Percentiles rank a stretch among this genome's conserved stretches.
Evolutionary conservation across 345 rosid genomes (phyloP).

Genomic region (Bruguiera parviflora): DNA sequence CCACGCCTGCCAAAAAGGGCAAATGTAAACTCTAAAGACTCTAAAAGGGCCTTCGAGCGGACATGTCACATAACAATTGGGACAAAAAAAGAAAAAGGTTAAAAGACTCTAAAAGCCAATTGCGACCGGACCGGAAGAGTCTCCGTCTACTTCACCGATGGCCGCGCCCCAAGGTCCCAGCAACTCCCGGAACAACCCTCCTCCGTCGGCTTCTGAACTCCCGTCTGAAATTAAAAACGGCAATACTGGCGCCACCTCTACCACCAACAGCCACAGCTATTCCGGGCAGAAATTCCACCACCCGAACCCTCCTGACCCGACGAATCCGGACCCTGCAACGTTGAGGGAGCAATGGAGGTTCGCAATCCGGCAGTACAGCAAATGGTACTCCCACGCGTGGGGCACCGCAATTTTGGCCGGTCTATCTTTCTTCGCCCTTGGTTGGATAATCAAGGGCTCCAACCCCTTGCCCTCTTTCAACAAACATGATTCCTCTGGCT

Average conservation of each 20-base stretch:
- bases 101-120: too few relatives aligned
- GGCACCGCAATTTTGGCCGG: slow-evolving; percentile 89
- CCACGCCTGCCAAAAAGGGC: too few relatives aligned
- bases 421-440: slow-evolving; percentile 71
- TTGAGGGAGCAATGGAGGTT: slow-evolving; percentile 83
- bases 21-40: too few relatives aligned
- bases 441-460: slow-evolving; percentile 80
- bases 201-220: not conserved
- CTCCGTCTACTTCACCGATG: not conserved
- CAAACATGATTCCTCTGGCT: slow-evolving; percentile 10
- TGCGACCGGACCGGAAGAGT: too few relatives aligned
- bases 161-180: not conserved
- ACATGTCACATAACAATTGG: too few relatives aligned
- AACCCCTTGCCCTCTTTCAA: slow-evolving; percentile 80
- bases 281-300: slow-evolving; percentile 42
- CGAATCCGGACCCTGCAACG: slow-evolving; percentile 70
- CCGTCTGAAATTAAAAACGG: slow-evolving; percentile 7
- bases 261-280: slow-evolving; percentile 15
- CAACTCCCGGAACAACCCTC: not conserved
- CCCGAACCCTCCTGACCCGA: slow-evolving; percentile 59
- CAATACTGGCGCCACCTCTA: not conserved
- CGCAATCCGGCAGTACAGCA: slow-evolving; percentile 69
- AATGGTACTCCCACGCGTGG: slow-evolving; percentile 89
- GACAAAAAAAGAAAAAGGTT: too few relatives aligned
- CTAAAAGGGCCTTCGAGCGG: too few relatives aligned